Evolutionary conservation across 2,329 filamentous ascomycete genomes (phyloP).

Genomic region (Aspergillus eucalypticola): DNA sequence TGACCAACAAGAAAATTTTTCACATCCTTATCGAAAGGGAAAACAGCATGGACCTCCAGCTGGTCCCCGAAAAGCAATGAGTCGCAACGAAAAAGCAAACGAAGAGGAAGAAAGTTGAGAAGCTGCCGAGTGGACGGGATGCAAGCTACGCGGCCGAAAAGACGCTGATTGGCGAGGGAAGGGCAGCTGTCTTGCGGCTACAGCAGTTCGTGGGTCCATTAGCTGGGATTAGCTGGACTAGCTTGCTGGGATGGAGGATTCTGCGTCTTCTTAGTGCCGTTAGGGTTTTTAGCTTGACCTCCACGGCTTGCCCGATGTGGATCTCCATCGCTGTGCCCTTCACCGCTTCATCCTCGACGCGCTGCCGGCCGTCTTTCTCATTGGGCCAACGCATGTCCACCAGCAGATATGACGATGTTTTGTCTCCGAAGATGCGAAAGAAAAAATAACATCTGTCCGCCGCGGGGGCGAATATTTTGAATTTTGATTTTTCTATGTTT

Average conservation of each 20-base stretch:
- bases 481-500: background rate
- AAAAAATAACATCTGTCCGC: background rate
- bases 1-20: background rate
- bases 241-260: background rate
- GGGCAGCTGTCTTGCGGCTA: background rate
- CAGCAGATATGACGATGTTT: background rate
- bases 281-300: background rate
- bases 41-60: slow-evolving; percentile 4
- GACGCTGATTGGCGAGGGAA: background rate
- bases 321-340: background rate
- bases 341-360: background rate
- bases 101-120: background rate
- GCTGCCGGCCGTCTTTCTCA: background rate
- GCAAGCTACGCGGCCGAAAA: background rate
- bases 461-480: background rate
- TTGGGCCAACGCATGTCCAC: background rate
- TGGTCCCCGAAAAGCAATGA: background rate
- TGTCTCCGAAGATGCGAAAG: background rate
- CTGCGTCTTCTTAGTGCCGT: background rate
- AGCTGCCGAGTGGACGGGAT: background rate
- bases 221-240: no score
- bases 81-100: background rate
- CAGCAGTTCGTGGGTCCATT: slow-evolving; percentile 1
- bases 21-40: background rate
- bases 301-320: background rate